A percentile compares a stretch with the other conserved stretches of the same genome.
Evolutionary conservation across 2,329 filamentous ascomycete species (phyloP).

Genomic region (Diaporthe vexans): DNA sequence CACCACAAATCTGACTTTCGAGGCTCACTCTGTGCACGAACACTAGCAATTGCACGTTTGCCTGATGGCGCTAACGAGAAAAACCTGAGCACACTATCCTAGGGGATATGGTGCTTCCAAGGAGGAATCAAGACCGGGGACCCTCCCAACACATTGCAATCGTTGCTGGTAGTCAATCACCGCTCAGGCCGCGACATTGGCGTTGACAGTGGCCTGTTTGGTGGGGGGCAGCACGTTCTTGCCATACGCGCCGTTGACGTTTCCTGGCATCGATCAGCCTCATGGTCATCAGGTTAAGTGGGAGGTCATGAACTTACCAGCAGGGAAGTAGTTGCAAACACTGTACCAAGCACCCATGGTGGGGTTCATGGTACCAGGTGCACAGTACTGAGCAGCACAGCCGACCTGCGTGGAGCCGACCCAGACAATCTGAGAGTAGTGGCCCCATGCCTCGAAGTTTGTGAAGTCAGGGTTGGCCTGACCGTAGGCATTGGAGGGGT

Average conservation of each 20-base stretch:
- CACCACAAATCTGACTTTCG: conserved; percentile 12
- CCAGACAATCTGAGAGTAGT: conserved; percentile 85
- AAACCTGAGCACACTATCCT: background rate
- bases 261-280: conserved; percentile 57
- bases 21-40: conserved; percentile 33
- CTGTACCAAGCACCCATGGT: conserved; percentile 76
- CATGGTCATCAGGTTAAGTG: conserved; percentile 31
- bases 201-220: conserved; percentile 49
- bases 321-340: conserved; percentile 88
- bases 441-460: conserved; percentile 77
- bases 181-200: conserved; percentile 40
- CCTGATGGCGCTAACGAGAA: background rate
- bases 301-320: conserved; percentile 64
- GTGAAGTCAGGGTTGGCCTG: conserved; percentile 69
- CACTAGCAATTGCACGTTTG: conserved; percentile 5
- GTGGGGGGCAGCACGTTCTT: conserved; percentile 63
- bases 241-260: conserved; percentile 65
- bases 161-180: background rate
- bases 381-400: conserved; percentile 72
- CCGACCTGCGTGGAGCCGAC: conserved; percentile 72
- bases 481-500: conserved; percentile 71
- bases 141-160: background rate
- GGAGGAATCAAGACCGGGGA: background rate
- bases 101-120: background rate
- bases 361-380: conserved; percentile 60